Percentiles rank a stretch among this genome's conserved stretches.
Conservation (phyloP, 2,329 filamentous ascomycete genomes). For the Coniochaeta sp. region DNA sequence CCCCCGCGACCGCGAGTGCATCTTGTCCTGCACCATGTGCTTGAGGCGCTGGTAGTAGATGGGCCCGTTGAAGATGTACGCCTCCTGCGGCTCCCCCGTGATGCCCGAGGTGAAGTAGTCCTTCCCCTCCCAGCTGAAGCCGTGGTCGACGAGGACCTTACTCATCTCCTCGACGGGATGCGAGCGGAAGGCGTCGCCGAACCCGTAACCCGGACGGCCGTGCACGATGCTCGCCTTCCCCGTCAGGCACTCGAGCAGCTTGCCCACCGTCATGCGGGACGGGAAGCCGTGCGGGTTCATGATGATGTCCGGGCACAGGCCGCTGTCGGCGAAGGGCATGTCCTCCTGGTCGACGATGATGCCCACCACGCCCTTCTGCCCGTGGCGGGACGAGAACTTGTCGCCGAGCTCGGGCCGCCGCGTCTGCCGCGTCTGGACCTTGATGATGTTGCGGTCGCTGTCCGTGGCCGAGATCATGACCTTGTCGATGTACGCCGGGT, state of each 20-base stretch:
- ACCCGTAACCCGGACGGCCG: conserved; percentile 82
- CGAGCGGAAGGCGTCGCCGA: conserved; percentile 72
- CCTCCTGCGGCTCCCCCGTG: conserved; percentile 86
- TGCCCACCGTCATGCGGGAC: conserved; percentile 98
- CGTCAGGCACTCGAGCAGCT: conserved; percentile 89
- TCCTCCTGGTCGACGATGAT: conserved; percentile 96
- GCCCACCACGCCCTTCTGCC: conserved; percentile 95
- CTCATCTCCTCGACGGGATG: conserved; percentile 85
- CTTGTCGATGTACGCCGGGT: conserved; percentile 89
- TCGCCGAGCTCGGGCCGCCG: conserved; percentile 90
- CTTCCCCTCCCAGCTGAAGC: conserved; percentile 95
- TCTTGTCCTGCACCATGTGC: conserved; percentile 99
- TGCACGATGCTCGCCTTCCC: conserved; percentile 88
- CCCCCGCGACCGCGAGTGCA: conserved; percentile 90
- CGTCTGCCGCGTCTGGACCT: conserved; percentile 94
- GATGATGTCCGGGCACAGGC: conserved; percentile 95
- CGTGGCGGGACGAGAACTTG: conserved; percentile 98
- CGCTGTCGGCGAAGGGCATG: conserved; percentile 88
- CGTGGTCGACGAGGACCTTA: conserved; percentile 72
- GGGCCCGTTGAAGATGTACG: conserved; percentile 96
- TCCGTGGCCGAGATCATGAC: conserved; percentile 90
- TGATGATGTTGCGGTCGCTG: conserved; percentile 78
- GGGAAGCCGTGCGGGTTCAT: conserved; percentile 99
- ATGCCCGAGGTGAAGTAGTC: conserved; percentile 94
- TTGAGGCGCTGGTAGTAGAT: conserved; percentile 99